Percentiles rank a stretch among this genome's conserved stretches.
phyloP scores from a whole-genome alignment of 257 asterid species.

The Ballota nigra region DNA sequence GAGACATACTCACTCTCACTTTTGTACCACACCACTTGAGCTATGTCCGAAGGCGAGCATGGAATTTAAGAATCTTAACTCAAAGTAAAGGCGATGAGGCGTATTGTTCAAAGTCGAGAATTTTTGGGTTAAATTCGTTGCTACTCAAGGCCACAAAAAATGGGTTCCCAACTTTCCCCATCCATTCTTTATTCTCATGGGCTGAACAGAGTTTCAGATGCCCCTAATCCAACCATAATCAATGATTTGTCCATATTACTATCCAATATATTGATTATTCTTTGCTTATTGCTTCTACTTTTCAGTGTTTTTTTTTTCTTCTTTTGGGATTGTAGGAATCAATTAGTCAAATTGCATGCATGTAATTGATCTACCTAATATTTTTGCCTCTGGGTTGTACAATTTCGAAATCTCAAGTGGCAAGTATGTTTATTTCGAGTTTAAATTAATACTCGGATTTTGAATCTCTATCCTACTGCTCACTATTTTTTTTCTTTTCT shows the following conservation, averaged over 20 bases:
- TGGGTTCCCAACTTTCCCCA: conserved; percentile 48
- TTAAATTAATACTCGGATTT: neutral
- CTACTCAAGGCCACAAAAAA: conserved; percentile 59
- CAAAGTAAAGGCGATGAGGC: conserved; percentile 43
- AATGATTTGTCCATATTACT: neutral
- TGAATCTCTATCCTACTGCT: no score
- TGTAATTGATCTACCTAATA: neutral
- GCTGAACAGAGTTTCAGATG: conserved; percentile 44
- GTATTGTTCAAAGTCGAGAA: conserved; percentile 59
- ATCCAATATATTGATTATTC: neutral
- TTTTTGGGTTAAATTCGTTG: conserved; percentile 39
- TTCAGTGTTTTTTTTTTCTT: neutral
- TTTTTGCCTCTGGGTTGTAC: neutral
- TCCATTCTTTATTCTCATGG: conserved; percentile 37
- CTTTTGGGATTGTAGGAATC: conserved; percentile 8
- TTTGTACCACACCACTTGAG: no score
- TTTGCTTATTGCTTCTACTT: conserved; percentile 3
- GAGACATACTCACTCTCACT: neutral
- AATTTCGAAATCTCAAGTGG: neutral
- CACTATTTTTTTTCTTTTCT: no score
- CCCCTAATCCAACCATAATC: no score
- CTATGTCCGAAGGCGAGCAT: conserved; percentile 20
- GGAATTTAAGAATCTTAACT: conserved; percentile 60
- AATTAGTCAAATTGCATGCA: neutral
- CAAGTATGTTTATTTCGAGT: neutral